phyloP scores from a whole-genome alignment of 148 eudicot species.

The Talinum fruticosum region DNA sequence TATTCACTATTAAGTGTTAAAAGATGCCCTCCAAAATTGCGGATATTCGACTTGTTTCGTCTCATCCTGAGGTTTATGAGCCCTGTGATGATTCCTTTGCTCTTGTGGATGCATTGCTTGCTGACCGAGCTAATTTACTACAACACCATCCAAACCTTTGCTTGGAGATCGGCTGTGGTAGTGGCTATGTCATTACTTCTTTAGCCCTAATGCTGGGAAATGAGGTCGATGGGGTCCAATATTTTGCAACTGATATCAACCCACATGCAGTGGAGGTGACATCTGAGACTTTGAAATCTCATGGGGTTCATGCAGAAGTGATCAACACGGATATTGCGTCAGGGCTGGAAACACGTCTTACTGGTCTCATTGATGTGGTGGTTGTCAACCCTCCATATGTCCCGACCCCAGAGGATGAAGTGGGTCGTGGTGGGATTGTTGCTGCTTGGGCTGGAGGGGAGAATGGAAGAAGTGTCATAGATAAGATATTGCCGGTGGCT shows the following conservation, averaged over 20 bases:
- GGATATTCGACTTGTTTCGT: conserved; percentile 67
- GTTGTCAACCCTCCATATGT: conserved; percentile 97
- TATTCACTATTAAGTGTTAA: conserved; percentile 17
- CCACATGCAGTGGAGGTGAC: conserved; percentile 68
- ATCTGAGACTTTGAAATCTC: conserved; percentile 60
- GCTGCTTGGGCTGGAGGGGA: conserved; percentile 97
- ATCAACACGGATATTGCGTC: conserved; percentile 64
- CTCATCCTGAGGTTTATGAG: conserved; percentile 88
- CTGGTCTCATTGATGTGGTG: conserved; percentile 68
- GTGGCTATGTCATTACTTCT: conserved; percentile 87
- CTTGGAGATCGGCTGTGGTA: conserved; percentile 93
- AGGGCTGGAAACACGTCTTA: conserved; percentile 59
- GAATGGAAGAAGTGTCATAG: conserved; percentile 81
- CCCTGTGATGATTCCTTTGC: conserved; percentile 97
- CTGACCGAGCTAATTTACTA: conserved; percentile 67
- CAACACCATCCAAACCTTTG: conserved; percentile 62
- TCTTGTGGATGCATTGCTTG: conserved; percentile 77
- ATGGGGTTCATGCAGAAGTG: conserved; percentile 82
- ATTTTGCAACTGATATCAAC: conserved; percentile 82
- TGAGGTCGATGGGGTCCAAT: conserved; percentile 38
- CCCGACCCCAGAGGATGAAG: conserved; percentile 95
- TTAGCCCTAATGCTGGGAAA: conserved; percentile 75
- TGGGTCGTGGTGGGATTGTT: conserved; percentile 66
- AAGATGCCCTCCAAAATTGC: conserved; percentile 57
- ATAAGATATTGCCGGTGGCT: conserved; percentile 75